These are phyloP conservation scores for Colletotrichum sp. DNA, from an alignment of 2,329 filamentous ascomycete genomes.

Conservation along the genomic window DNA sequence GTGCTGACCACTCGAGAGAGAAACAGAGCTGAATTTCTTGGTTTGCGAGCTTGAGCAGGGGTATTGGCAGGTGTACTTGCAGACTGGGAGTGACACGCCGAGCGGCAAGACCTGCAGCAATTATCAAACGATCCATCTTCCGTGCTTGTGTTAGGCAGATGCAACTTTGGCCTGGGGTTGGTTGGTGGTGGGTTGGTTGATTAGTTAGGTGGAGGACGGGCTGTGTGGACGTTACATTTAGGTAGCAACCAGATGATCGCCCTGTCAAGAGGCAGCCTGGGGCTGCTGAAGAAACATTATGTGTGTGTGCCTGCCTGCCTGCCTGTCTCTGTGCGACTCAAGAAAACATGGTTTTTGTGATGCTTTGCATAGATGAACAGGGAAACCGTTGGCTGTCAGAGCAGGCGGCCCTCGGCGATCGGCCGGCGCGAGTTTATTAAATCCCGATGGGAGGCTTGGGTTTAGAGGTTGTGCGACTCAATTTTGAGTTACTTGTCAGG, in stretches of 20 bases:
- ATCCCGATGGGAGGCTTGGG: background rate
- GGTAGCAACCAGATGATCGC: background rate
- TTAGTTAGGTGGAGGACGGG: background rate
- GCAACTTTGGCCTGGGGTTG: background rate
- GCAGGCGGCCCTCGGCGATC: background rate
- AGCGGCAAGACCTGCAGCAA: constrained; percentile 56
- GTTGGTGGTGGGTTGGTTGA: background rate
- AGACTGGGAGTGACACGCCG: constrained; percentile 54
- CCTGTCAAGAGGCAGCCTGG: background rate
- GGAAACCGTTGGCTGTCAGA: constrained; percentile 2
- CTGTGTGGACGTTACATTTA: constrained; percentile 11
- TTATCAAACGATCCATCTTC: constrained; percentile 58
- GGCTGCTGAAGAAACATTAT: background rate
- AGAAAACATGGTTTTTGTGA: background rate
- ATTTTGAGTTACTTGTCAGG: background rate
- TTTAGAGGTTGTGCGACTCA: background rate
- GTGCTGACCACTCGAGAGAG: constrained; percentile 18
- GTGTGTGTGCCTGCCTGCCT: background rate
- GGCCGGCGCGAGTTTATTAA: background rate
- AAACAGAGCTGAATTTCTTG: constrained; percentile 53
- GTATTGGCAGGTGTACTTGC: constrained; percentile 57
- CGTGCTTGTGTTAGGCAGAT: constrained; percentile 46
- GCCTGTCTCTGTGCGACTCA: background rate
- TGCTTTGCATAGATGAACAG: background rate
- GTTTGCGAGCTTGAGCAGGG: constrained; percentile 45